Evolutionary conservation across 768 basidiomycete genomes (phyloP), one percentile per base, ranked within the genome.

Genomic region (Lactarius deliciosus): DNA sequence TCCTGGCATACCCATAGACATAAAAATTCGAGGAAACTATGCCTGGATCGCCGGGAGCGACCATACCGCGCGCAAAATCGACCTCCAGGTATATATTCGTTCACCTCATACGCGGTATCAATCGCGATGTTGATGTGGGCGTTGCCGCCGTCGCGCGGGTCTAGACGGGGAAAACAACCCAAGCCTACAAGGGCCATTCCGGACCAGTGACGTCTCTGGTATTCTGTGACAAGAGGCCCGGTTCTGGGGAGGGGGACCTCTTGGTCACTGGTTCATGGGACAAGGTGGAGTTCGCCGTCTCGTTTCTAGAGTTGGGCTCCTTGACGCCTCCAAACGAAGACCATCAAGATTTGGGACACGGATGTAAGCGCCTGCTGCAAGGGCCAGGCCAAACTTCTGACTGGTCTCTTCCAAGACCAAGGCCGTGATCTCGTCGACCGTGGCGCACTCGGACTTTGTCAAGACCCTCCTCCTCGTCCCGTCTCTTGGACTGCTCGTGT

Each of bases 201-300:
- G 96, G 91, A 6, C 96, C 96, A 40, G 92, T 96, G 57, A 96
- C 96, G 3, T 86, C 83, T 40, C 78, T 99, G 38, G 86, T 87
- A 7, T 89, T 98, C 72, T 83, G 78, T 69, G 80, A 85, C 69
- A 79, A 76, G 63, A 70, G 63, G 18, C 67, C 71, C 30, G 78
- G 79, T 13, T 77, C 80, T 43, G 78, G 75, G 16, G 78, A 82
- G 64, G 77, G 74, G 15, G 80, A 81, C 68, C 75, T 90, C 9
- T 77, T 99, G 43, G 83, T 98, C 69, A 94, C 92, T 54, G 95
- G 92, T 25, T 95, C 95, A 56, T 99, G 97, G 97, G 97, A 99
- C 75, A 88, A 86, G 77, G 92, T 86, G 69, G 69, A 10, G 53
- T 22, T 1, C 20, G 28, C 32, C 38, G 1, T 28, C 30, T 20